Conservation (phyloP, 805 yeast genomes). For the Kluyveromyces lactis region DNA sequence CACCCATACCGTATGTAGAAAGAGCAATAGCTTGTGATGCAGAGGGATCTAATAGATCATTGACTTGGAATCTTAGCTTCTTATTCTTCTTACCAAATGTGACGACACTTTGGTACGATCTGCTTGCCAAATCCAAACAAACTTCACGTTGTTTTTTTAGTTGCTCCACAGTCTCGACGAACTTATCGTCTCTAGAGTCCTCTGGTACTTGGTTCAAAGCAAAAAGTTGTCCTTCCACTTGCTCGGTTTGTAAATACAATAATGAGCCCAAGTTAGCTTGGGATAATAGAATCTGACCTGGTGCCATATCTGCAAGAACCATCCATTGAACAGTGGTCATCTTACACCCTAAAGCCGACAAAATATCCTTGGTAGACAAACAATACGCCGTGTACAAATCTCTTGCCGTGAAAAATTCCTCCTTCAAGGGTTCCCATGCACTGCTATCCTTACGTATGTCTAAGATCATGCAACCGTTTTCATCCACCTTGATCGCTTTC, state of each 20-base stretch:
- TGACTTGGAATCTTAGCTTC: conserved; percentile 25
- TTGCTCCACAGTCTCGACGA: conserved; percentile 16
- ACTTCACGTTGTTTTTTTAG: conserved; percentile 22
- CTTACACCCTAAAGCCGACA: conserved; percentile 52
- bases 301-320: conserved; percentile 61
- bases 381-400: conserved; percentile 69
- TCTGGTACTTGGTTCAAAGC: conserved; percentile 23
- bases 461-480: conserved; percentile 25
- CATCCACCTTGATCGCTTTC: conserved; percentile 21
- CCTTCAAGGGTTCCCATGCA: conserved; percentile 66
- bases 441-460: conserved; percentile 34
- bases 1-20: conserved; percentile 81
- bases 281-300: conserved; percentile 54
- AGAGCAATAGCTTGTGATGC: conserved; percentile 66
- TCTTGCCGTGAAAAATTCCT: conserved; percentile 70
- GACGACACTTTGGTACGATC: conserved; percentile 38
- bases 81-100: conserved; percentile 32
- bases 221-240: conserved; percentile 41
- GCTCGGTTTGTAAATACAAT: conserved; percentile 58
- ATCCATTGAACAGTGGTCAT: conserved; percentile 60
- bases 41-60: conserved; percentile 32
- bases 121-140: conserved; percentile 28
- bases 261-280: conserved; percentile 67
- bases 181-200: conserved; percentile 21
- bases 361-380: conserved; percentile 58